Percentiles rank a stretch among this genome's conserved stretches.
Conservation (phyloP, 106 monocot species). For the Allium sativum region DNA sequence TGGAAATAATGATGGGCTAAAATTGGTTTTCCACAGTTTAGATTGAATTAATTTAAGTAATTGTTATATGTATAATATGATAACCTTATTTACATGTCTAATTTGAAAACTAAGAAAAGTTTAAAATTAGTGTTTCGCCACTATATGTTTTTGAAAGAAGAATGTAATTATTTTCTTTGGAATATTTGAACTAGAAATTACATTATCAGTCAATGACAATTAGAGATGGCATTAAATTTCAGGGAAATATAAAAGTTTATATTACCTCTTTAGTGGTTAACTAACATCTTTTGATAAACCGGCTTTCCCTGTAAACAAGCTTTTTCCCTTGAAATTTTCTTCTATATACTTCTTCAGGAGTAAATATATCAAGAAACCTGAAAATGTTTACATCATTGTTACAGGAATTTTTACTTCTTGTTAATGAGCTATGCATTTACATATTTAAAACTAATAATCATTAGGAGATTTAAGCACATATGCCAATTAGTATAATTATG, state of each 20-base stretch:
- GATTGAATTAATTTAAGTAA: too few species aligned
- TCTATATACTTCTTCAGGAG: conserved; percentile 61
- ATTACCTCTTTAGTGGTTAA: conserved; percentile 96
- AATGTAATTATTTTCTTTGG: too few species aligned
- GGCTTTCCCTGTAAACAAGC: conserved; percentile 73
- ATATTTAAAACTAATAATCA: neutral
- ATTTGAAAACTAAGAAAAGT: too few species aligned
- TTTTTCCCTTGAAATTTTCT: conserved; percentile 81
- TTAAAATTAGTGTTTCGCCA: too few species aligned
- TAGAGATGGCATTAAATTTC: neutral
- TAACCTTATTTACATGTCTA: too few species aligned
- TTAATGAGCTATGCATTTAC: neutral
- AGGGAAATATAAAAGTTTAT: neutral
- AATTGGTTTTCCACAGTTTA: too few species aligned
- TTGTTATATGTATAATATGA: too few species aligned
- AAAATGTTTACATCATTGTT: neutral
- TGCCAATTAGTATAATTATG: neutral
- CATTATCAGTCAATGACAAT: too few species aligned
- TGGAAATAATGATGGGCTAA: too few species aligned
- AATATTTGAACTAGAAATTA: too few species aligned
- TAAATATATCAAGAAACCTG: conserved; percentile 95
- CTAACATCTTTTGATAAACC: conserved; percentile 88
- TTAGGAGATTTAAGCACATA: neutral
- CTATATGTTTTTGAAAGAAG: too few species aligned
- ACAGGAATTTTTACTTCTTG: neutral